Base-by-base conservation (phyloP, 371 early-diverging fungal genomes). In the Choanephora cucurbitarum region DNA sequence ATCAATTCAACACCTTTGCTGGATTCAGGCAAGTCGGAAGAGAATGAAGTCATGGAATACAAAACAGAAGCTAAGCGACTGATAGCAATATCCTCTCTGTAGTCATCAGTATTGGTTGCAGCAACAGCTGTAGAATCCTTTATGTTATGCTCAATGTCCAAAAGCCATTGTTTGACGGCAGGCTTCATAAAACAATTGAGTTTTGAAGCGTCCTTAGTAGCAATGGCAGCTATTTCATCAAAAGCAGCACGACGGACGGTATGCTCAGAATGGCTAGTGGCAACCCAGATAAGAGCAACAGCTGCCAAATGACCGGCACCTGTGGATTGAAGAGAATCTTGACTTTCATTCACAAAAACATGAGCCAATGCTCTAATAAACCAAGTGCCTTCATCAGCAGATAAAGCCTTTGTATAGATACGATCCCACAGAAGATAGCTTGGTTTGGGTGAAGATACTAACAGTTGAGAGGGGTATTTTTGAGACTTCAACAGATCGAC, bases 391-490 rank as follows among this genome's bases (percentile, higher is more conserved):
- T 92, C 93, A n/a, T 81, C 79, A 3, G 82, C 68, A 14, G 69
- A 69, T 5, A 83, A 62, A 37, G 92, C 80, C 67, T 93, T 93
- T 52, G 83, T 81, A 61, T 88, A 93, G 18, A 90, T 84, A 70
- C 89, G 90, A 54, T 93, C 93, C 82, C 87, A 87, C 44, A 93
- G 65, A 31, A 93, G 72, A 56, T 90, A 88, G 13, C 92, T 87
- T 40, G 84, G 81, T 55, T 88, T 90, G 42, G 77, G 79, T 31
- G 66, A 57, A 8, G 69, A 57, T 10, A 59, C 64, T 44, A 73
- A 62, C 31, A 75, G 21, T 5, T 63, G 57, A 33, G 60, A 63
- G 8, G 76, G 73, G 43, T 76, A 76, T 31, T 76, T 79, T 56
- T 74, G 65, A 34, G 70, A 55, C 42, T 70, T 74, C 32, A 79